Conservation (phyloP, 2,329 filamentous ascomycete genomes). For the Dactylellina haptotyla region DNA sequence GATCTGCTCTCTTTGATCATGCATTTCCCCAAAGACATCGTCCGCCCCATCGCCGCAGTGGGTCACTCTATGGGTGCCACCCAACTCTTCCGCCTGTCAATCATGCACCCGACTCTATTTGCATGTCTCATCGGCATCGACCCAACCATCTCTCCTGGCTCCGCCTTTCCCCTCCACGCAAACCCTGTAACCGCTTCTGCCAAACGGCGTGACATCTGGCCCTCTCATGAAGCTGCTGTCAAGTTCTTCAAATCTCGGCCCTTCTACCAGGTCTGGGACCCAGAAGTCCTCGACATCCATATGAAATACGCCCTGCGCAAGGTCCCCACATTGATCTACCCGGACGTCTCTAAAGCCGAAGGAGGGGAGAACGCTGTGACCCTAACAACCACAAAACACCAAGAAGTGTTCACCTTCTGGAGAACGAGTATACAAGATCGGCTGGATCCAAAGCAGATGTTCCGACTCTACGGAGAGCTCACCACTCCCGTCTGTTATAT, state of each 20-base stretch:
- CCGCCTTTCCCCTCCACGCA: slow-evolving; percentile 62
- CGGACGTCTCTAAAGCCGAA: slow-evolving; percentile 58
- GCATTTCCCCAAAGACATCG: slow-evolving; percentile 79
- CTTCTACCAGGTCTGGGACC: slow-evolving; percentile 86
- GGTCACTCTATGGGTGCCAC: slow-evolving; percentile 90
- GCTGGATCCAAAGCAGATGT: slow-evolving; percentile 68
- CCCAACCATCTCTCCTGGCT: slow-evolving; percentile 71
- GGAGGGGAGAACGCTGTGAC: slow-evolving; percentile 68
- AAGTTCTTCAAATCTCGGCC: slow-evolving; percentile 73
- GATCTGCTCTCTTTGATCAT: slow-evolving; percentile 89
- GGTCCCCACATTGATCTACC: slow-evolving; percentile 72
- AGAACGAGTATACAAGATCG: slow-evolving; percentile 64
- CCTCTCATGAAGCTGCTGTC: slow-evolving; percentile 75
- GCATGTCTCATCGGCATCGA: slow-evolving; percentile 81
- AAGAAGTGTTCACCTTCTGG: slow-evolving; percentile 83
- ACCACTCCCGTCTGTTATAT: slow-evolving; percentile 75
- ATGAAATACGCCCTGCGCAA: slow-evolving; percentile 78
- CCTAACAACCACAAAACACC: slow-evolving; percentile 82
- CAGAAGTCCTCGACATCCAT: slow-evolving; percentile 79
- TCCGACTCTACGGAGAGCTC: slow-evolving; percentile 69
- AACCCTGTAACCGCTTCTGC: slow-evolving; percentile 71
- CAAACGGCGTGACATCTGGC: slow-evolving; percentile 82
- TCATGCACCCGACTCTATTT: slow-evolving; percentile 84
- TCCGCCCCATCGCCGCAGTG: slow-evolving; percentile 81
- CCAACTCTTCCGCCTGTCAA: slow-evolving; percentile 63